phyloP scores from a whole-genome alignment of 495 filamentous ascomycete genomes.

The Lentithecium fluviatile region DNA sequence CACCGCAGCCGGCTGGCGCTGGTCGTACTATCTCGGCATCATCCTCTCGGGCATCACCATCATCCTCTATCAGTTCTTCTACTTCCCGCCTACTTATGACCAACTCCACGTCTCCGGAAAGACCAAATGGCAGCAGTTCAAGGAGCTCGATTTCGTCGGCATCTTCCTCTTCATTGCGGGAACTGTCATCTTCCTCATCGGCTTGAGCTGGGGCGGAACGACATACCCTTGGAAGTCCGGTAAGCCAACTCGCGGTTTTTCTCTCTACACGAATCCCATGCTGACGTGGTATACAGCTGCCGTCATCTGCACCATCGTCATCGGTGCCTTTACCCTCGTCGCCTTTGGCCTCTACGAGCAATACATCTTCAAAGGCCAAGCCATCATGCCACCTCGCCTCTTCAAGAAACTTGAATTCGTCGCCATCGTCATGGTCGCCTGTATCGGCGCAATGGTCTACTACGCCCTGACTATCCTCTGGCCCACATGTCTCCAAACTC shows the following conservation, averaged over 20 bases:
- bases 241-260: too few relatives aligned
- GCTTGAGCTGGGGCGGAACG: slow-evolving; percentile 49
- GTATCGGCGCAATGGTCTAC: slow-evolving; percentile 41
- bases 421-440: slow-evolving; percentile 36
- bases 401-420: slow-evolving; percentile 41
- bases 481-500: slow-evolving; percentile 35
- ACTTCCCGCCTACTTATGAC: slow-evolving; percentile 39
- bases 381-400: slow-evolving; percentile 41
- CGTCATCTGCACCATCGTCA: slow-evolving; percentile 48
- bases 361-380: slow-evolving; percentile 36
- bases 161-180: slow-evolving; percentile 41
- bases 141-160: slow-evolving; percentile 44
- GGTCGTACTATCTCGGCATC: slow-evolving; percentile 79
- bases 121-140: slow-evolving; percentile 38
- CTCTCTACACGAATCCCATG: too few relatives aligned
- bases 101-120: slow-evolving; percentile 38
- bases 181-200: slow-evolving; percentile 42
- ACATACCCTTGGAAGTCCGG: slow-evolving; percentile 53
- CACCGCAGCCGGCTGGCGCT: slow-evolving; percentile 47
- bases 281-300: too few relatives aligned
- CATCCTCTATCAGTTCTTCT: slow-evolving; percentile 38
- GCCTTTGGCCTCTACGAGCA: slow-evolving; percentile 46
- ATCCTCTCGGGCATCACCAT: slow-evolving; percentile 46
- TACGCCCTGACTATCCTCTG: slow-evolving; percentile 41
- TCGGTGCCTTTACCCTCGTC: slow-evolving; percentile 47